Evolutionary conservation across 139 green algal species (phyloP).

Genomic region (Eudorina sp.): DNA sequence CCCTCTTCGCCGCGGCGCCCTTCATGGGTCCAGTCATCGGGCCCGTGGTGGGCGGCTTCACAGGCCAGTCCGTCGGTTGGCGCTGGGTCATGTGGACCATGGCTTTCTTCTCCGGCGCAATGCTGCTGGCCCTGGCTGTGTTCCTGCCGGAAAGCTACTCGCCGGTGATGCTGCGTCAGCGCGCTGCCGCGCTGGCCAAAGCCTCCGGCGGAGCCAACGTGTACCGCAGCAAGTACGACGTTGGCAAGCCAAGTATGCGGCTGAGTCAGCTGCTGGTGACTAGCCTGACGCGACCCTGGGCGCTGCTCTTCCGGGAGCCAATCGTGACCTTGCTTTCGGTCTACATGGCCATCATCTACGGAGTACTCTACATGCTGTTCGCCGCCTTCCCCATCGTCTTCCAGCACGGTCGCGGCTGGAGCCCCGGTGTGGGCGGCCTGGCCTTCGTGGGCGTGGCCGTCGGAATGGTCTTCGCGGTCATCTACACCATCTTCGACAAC

Average conservation of each 20-base stretch:
- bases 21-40: conserved; percentile 45
- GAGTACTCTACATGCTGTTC: conserved; percentile 36
- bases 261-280: background rate
- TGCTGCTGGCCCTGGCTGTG: background rate
- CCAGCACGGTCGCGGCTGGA: background rate
- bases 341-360: conserved; percentile 44
- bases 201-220: background rate
- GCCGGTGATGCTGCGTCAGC: conserved; percentile 32
- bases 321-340: conserved; percentile 35
- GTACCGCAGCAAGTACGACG: conserved; percentile 27
- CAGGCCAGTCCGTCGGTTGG: conserved; percentile 25
- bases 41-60: conserved; percentile 37
- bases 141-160: conserved; percentile 38
- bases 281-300: conserved; percentile 22
- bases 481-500: conserved; percentile 42
- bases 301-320: conserved; percentile 33
- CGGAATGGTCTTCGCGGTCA: conserved; percentile 16
- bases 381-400: conserved; percentile 40
- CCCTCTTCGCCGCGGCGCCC: conserved; percentile 29
- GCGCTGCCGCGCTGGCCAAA: background rate
- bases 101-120: conserved; percentile 11
- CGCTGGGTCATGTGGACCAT: conserved; percentile 37
- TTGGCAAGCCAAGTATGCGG: background rate
- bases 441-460: conserved; percentile 24
- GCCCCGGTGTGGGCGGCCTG: conserved; percentile 19